A percentile compares a stretch with the other conserved stretches of the same genome.
Evolutionary conservation across 2,329 filamentous ascomycete species (phyloP).

Genomic region (Podosphaera xanthii): DNA sequence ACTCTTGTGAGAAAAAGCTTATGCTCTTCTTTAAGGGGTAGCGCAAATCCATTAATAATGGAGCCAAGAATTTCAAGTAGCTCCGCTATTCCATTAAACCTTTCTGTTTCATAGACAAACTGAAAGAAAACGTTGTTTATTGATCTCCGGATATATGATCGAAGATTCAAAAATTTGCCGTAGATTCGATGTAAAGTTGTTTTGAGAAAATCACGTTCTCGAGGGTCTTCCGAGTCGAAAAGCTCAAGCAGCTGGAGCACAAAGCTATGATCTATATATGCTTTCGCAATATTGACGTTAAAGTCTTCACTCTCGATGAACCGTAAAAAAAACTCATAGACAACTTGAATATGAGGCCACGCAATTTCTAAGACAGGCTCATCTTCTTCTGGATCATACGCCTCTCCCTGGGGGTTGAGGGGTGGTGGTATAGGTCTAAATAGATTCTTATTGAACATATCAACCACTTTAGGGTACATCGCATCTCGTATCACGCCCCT

Average conservation of each 20-base stretch:
- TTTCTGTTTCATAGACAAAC: conserved; percentile 94
- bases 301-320: conserved; percentile 99
- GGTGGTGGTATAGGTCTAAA: conserved; percentile 94
- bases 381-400: conserved; percentile 95
- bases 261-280: conserved; percentile 95
- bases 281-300: conserved; percentile 98
- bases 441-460: conserved; percentile 98
- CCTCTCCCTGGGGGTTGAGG: conserved; percentile 92
- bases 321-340: conserved; percentile 96
- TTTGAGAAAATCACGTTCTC: conserved; percentile 93
- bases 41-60: conserved; percentile 95
- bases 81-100: conserved; percentile 96
- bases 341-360: conserved; percentile 97
- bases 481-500: conserved; percentile 94
- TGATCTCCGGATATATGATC: conserved; percentile 88
- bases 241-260: conserved; percentile 91
- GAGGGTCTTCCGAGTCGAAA: conserved; percentile 92
- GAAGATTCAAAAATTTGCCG: conserved; percentile 92
- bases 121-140: conserved; percentile 99
- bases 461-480: conserved; percentile 95
- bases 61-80: conserved; percentile 89
- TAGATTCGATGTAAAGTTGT: conserved; percentile 96
- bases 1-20: conserved; percentile 93
- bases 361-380: conserved; percentile 94
- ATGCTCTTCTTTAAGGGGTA: conserved; percentile 94